These are phyloP conservation scores for Calonectria henricotiae DNA, from an alignment of 2,329 filamentous ascomycete species.

Conservation along the genomic window DNA sequence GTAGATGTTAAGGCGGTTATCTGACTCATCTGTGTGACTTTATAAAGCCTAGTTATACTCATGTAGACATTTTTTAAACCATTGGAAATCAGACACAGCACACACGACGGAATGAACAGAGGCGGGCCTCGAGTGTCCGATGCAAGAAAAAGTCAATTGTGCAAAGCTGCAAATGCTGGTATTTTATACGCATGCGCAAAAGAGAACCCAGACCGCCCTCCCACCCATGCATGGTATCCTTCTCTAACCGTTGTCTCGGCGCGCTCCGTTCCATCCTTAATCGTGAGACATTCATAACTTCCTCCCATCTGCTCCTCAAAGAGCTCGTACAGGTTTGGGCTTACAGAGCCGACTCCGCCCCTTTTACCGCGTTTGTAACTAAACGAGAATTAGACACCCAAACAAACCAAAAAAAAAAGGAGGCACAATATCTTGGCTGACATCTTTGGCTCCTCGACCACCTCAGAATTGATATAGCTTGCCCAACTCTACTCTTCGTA, in stretches of 20 bases:
- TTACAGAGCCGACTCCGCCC: constrained; percentile 43
- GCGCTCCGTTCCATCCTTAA: constrained; percentile 28
- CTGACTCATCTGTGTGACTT: constrained; percentile 7
- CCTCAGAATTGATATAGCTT: constrained; percentile 14
- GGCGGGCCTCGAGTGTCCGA: constrained; percentile 32
- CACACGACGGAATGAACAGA: constrained; percentile 39
- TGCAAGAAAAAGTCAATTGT: constrained; percentile 50
- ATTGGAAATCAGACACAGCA: constrained; percentile 2
- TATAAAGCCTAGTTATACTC: constrained; percentile 3
- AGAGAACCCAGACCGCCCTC: constrained; percentile 47
- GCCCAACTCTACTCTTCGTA: constrained; percentile 75
- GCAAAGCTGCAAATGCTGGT: constrained; percentile 53
- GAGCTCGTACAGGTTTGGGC: constrained; percentile 28
- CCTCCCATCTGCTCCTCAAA: constrained; percentile 21
- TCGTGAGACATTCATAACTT: constrained; percentile 26
- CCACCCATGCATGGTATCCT: constrained; percentile 48
- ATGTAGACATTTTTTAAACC: constrained; percentile 12
- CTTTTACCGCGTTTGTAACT: constrained; percentile 41
- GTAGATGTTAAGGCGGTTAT: constrained; percentile 10
- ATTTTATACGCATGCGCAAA: constrained; percentile 53
- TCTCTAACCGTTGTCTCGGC: constrained; percentile 43
- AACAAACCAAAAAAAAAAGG: constrained; percentile 20
- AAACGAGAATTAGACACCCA: constrained; percentile 42
- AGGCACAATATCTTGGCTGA: constrained; percentile 8
- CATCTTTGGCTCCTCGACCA: constrained; percentile 3